Evolutionary conservation across 345 rosid species (phyloP), one percentile per base, ranked within the genome.

Genomic region (Lenwebbia sp.): DNA sequence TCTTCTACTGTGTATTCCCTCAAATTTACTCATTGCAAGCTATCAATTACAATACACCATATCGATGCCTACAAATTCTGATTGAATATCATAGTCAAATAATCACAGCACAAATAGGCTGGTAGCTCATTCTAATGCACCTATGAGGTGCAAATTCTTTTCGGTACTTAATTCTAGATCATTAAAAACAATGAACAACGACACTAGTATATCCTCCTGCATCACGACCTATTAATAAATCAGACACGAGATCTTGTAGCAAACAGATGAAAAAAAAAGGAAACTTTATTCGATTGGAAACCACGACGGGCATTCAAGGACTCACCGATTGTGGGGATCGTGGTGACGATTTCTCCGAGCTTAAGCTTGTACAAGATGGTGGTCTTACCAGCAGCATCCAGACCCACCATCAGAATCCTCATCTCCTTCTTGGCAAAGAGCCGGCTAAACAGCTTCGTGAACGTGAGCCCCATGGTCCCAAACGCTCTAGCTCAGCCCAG

Each of bases 331-430:
- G 98, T 95, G 13, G 98, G 96, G 85, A 95, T 95, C 30, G 96
- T 94, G 88, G 98, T 94, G 87, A 95, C 98, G 52, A 95, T 95
- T 87, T 95, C 96, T 10, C 98, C 96, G 76, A 95, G 96, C 92
- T 94, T 95, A 54, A 95, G 95, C 94, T 95, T 95, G 90, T 94
- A 95, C 85, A 95, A n/a, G 83, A 93, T 95, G 13, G 96, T 95
- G 87, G 98, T 95, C 91, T 95, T 95, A 91, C 98, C 97, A 75
- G 97, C 96, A 54, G 97, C 97, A 84, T 95, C 98, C 7, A 95
- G 95, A 92, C 98, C 98, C 78, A 95, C 96, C 98, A 95, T 95
- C 89, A 95, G 91, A 92, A 95, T 95, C 50, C 96, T 83, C 95
- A 95, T 94, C 92, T 95, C 96, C 93, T 84, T 94, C 94, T 93